Evolutionary conservation across 2,329 filamentous ascomycete species (phyloP).

Genomic region (Fusarium protoensiforme): DNA sequence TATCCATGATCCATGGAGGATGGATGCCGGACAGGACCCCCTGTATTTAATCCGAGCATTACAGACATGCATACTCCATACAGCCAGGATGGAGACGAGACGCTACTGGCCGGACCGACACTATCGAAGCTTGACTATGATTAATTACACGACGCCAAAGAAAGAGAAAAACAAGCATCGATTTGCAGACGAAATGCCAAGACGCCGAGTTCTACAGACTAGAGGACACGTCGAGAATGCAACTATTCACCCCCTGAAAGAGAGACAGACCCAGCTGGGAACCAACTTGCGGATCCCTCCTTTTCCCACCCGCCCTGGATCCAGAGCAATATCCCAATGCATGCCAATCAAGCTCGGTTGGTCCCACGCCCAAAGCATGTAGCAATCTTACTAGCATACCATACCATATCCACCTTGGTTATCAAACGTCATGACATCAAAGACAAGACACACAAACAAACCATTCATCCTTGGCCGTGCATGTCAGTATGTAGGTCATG

Average conservation of each 20-base stretch:
- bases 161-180: neutral
- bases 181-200: neutral
- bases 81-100: neutral
- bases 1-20: neutral
- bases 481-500: constrained; percentile 24
- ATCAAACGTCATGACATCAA: constrained; percentile 11
- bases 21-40: neutral
- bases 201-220: neutral
- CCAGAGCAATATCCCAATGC: constrained; percentile 33
- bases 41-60: neutral
- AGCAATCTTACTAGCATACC: constrained; percentile 34
- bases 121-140: neutral
- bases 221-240: neutral
- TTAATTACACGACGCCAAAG: neutral
- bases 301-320: neutral
- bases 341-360: constrained; percentile 24
- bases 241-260: constrained; percentile 4
- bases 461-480: neutral
- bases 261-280: constrained; percentile 17
- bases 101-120: neutral
- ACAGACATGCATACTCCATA: neutral
- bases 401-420: constrained; percentile 23
- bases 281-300: constrained; percentile 10
- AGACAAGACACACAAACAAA: neutral
- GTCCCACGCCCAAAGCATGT: constrained; percentile 28